Conservation (phyloP, 2,329 filamentous ascomycete genomes). For the Curvularia eragrostidis region DNA sequence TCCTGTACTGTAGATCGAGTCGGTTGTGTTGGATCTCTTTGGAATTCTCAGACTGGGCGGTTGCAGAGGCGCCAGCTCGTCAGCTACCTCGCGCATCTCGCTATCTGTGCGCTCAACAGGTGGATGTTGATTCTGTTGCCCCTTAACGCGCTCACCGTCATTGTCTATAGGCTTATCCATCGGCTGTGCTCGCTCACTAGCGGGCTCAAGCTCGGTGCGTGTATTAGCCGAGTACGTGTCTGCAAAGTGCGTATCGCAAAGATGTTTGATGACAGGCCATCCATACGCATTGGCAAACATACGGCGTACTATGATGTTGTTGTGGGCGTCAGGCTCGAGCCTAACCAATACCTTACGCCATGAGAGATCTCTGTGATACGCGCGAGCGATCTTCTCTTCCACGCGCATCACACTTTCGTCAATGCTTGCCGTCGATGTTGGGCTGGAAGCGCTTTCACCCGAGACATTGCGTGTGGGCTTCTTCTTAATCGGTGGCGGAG, state of each 20-base stretch:
- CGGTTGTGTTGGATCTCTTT: constrained; percentile 33
- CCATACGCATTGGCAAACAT: constrained; percentile 98
- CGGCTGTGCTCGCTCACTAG: constrained; percentile 72
- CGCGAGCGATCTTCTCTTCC: constrained; percentile 96
- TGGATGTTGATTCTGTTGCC: constrained; percentile 48
- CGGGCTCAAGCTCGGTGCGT: constrained; percentile 70
- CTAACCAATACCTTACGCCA: constrained; percentile 98
- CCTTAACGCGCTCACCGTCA: constrained; percentile 70
- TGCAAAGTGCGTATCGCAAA: constrained; percentile 93
- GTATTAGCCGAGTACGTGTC: constrained; percentile 71
- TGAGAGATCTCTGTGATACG: constrained; percentile 87
- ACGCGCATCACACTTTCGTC: constrained; percentile 77
- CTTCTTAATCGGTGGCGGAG: constrained; percentile 69
- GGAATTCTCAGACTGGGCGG: constrained; percentile 31
- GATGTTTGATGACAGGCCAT: constrained; percentile 94
- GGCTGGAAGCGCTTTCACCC: constrained; percentile 41
- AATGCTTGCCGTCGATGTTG: constrained; percentile 35
- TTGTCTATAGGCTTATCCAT: constrained; percentile 63
- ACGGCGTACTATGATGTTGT: constrained; percentile 95
- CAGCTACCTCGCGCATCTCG: constrained; percentile 57
- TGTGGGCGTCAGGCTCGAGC: constrained; percentile 95
- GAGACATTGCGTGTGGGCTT: constrained; percentile 49
- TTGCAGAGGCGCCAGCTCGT: constrained; percentile 47
- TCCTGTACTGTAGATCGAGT: constrained; percentile 46
- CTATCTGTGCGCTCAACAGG: constrained; percentile 54